Conservation (phyloP, 208 protist species). For the Jaenimonas drosophilae region DNA sequence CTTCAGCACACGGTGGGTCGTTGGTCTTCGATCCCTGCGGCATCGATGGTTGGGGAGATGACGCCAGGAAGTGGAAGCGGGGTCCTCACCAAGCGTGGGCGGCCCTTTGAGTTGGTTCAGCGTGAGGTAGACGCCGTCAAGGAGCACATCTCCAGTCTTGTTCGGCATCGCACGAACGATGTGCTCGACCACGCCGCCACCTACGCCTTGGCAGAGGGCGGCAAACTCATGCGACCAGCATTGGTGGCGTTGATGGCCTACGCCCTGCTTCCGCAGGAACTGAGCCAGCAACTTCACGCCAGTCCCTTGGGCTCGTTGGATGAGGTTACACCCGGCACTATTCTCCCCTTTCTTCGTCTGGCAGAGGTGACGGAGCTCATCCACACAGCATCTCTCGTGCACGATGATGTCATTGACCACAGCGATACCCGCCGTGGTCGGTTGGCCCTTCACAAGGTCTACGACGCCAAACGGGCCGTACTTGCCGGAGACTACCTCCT, state of each 20-base stretch:
- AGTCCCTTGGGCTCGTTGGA: constrained; percentile 38
- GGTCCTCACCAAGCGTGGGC: constrained; percentile 31
- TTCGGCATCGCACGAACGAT: constrained; percentile 49
- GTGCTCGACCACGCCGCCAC: constrained; percentile 73
- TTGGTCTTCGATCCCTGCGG: background rate
- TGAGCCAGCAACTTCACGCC: constrained; percentile 24
- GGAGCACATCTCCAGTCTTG: constrained; percentile 48
- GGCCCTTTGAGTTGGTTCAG: constrained; percentile 44
- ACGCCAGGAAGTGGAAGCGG: constrained; percentile 12
- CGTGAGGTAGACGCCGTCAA: constrained; percentile 57
- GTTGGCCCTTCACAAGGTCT: constrained; percentile 64
- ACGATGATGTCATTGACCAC: constrained; percentile 95
- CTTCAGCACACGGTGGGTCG: background rate
- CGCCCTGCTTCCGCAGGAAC: constrained; percentile 41
- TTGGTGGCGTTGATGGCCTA: constrained; percentile 72
- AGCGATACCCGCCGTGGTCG: constrained; percentile 87
- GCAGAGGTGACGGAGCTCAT: constrained; percentile 95
- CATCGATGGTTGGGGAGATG: too few species aligned
- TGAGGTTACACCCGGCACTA: constrained; percentile 39
- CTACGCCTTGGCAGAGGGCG: constrained; percentile 47
- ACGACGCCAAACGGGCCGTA: constrained; percentile 84
- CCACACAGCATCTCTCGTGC: constrained; percentile 93
- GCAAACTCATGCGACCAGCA: constrained; percentile 77
- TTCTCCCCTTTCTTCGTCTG: constrained; percentile 69
- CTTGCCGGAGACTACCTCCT: constrained; percentile 93